phyloP scores from a whole-genome alignment of 306 rosid genomes.

The Acacia crassicarpa region DNA sequence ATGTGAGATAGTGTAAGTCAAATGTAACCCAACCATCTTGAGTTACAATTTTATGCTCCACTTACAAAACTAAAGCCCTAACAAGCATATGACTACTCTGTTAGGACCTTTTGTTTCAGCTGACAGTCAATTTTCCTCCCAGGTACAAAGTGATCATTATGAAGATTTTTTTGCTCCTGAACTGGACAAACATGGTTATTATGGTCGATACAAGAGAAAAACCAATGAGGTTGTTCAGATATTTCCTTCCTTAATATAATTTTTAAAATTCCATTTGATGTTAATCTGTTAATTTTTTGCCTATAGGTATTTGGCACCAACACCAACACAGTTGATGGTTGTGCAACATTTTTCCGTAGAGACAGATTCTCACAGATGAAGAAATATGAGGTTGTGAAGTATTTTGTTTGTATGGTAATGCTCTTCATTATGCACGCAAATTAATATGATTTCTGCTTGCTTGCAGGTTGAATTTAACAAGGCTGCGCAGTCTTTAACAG shows the following conservation, averaged over 20 bases:
- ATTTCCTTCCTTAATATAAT: constrained; percentile 15
- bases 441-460: constrained; percentile 26
- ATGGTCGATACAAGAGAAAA: constrained; percentile 87
- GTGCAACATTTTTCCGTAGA: constrained; percentile 98
- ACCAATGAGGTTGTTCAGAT: constrained; percentile 71
- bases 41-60: constrained; percentile 1
- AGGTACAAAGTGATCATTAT: constrained; percentile 96
- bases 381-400: constrained; percentile 86
- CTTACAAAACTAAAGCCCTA: background rate
- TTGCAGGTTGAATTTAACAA: constrained; percentile 95
- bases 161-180: constrained; percentile 90
- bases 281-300: constrained; percentile 27
- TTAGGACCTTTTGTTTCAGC: constrained; percentile 12
- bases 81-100: constrained; percentile 2
- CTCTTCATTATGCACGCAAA: constrained; percentile 13
- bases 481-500: constrained; percentile 97
- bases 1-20: background rate
- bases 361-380: constrained; percentile 94
- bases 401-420: background rate
- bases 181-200: constrained; percentile 90
- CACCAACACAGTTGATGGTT: constrained; percentile 75
- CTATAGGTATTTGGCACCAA: constrained; percentile 67
- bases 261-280: constrained; percentile 1
- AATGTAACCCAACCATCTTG: background rate
- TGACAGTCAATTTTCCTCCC: constrained; percentile 28